Base-by-base conservation (phyloP, 257 asterid species). In the Penstemon barbatus region DNA sequence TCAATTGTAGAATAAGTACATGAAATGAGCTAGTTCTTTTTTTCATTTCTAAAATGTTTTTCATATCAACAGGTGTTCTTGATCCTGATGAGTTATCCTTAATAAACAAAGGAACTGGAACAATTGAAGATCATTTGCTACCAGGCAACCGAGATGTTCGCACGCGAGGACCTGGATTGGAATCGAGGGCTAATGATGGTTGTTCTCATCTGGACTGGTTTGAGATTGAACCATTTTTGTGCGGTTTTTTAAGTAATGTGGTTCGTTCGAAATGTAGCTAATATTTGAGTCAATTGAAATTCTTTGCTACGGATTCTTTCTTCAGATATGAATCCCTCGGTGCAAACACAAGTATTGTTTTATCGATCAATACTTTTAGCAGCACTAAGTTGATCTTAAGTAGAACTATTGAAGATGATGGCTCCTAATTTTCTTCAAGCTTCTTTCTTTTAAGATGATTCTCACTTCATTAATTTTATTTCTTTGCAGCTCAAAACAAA, bases 21-120 rank as follows among this genome's bases (percentile, higher is more conserved):
- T 3, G 19, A 19, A 7, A 51, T 40, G 18, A 43, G 65, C 11
- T n/a, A 38, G 8, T 63, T 25, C 12, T 50, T 13, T n/a, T 46
- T 12, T 6, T 18, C 57, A 44, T 57, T 25, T 61, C 19, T 63
- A 7, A 45, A 18, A 48, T 40, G 19, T 25, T 64, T 40, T 36
- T 37, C 33, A 19, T 2, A 55, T 76, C 18, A 10, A 64, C 71
- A 89, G 95, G 96, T 60, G 87, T 89, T 58, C 72, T 89, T 7
- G 90, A 89, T 66, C 74, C 72, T 4, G 85, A 85, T 71, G 96
- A 89, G 65, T 71, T 89, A 38, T 82, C 81, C 8, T 62, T 64
- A 69, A 64, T 83, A 18, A 89, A 83, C 80, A 75, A 73, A 57
- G 96, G 87, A 7, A 62, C 80, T 12, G 45, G 71, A 38, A 57